Evolutionary conservation across 2,329 filamentous ascomycete species (phyloP).

Genomic region (Fusarium sp.): DNA sequence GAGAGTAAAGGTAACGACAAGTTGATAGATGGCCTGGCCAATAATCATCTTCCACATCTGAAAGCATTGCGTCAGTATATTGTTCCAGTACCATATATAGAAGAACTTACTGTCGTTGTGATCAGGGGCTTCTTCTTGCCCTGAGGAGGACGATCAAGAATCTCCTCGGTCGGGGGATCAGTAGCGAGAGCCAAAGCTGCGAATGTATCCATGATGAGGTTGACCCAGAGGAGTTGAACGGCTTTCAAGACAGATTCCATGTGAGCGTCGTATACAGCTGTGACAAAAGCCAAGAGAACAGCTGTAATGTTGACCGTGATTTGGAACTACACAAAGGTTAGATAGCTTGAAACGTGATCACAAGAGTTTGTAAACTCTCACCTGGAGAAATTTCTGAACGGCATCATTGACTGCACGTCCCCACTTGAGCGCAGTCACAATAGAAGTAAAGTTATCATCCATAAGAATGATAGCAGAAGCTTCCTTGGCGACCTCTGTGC

Average conservation of each 20-base stretch:
- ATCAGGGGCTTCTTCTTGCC: slow-evolving; percentile 74
- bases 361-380: too few species aligned
- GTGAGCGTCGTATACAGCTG: slow-evolving; percentile 78
- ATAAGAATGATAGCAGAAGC: slow-evolving; percentile 87
- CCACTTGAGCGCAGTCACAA: slow-evolving; percentile 86
- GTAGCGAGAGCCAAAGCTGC: slow-evolving; percentile 90
- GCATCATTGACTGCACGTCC: slow-evolving; percentile 82
- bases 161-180: slow-evolving; percentile 84
- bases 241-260: slow-evolving; percentile 85
- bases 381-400: slow-evolving; percentile 80
- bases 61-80: too few species aligned
- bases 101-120: slow-evolving; percentile 70
- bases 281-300: slow-evolving; percentile 88
- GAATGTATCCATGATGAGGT: slow-evolving; percentile 96
- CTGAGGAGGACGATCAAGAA: slow-evolving; percentile 81
- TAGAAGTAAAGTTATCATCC: slow-evolving; percentile 90
- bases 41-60: slow-evolving; percentile 99
- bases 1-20: slow-evolving; percentile 82
- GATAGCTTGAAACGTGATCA: too few species aligned
- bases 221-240: slow-evolving; percentile 94
- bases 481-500: slow-evolving; percentile 87
- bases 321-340: slow-evolving; percentile 65
- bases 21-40: slow-evolving; percentile 90
- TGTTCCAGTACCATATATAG: too few species aligned
- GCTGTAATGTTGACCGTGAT: slow-evolving; percentile 93